Evolutionary conservation across 2,329 filamentous ascomycete species (phyloP), one percentile per base, ranked within the genome.

Genomic region (Aureobasidium lini): DNA sequence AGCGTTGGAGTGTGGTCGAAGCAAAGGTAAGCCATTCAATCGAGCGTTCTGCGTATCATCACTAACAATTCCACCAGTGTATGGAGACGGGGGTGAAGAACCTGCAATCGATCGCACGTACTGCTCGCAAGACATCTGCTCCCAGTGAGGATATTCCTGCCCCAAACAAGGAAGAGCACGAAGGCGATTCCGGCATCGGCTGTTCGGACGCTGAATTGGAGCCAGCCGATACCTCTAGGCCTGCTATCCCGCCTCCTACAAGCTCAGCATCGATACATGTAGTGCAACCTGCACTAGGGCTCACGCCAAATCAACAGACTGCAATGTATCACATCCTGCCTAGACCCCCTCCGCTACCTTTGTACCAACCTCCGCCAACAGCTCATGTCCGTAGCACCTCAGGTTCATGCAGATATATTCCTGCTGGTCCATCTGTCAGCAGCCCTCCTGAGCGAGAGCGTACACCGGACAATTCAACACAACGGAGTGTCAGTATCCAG

Each of bases 61-160:
- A 34, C 62, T 65, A 36, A 65, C 57, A 40, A 18, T 10, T 47
- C 44, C 15, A 16, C 16, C 64, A 93, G 89, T 90, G 88, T 75
- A 89, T 94, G 85, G 85, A 88, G 71, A 88, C 88, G 69, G 89
- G 90, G 37, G 77, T 93, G 66, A 93, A 91, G 76, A 91, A 89
- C 72, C 81, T 94, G 60, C 85, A 87, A 70, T 84, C 85, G 66
- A 83, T 84, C 56, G 81, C 85, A 64, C 83, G 88, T 62, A 81
- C 85, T 59, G 84, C 82, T 60, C 79, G 82, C 61, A 83, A 85
- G 64, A 85, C 85, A 67, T 85, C 65, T 18, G 62, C 65, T 85
- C 75, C 83, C 82, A 78, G 63, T 67, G 61, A 63, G 42, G 65
- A 59, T 60, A 64, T 64, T 54, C 62, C 65, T 48, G 66, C 69